These are phyloP conservation scores for Emergomyces africanus DNA, from an alignment of 2,329 filamentous ascomycete species.

Conservation along the genomic window DNA sequence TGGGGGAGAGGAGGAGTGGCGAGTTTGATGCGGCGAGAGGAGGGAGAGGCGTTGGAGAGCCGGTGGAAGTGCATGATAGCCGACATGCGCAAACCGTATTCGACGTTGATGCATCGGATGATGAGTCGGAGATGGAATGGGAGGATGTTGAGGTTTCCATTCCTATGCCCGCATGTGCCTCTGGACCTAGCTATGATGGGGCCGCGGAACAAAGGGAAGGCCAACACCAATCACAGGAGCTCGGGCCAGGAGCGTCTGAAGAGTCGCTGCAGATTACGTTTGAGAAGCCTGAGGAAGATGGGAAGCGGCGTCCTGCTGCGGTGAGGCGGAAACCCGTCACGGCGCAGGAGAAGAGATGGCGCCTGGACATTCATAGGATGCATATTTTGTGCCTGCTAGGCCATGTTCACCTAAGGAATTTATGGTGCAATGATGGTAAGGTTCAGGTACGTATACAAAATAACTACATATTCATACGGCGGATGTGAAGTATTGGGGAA, in stretches of 20 bases:
- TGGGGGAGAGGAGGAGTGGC: conserved; percentile 9
- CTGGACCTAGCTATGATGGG: not conserved
- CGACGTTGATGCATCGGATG: conserved; percentile 42
- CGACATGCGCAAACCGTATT: conserved; percentile 23
- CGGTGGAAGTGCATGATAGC: not conserved
- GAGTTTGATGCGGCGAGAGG: conserved; percentile 6
- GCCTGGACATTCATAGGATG: conserved; percentile 70
- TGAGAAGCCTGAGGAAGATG: conserved; percentile 18
- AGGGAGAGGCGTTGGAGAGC: conserved; percentile 3
- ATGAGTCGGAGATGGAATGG: conserved; percentile 39
- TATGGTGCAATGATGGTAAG: conserved; percentile 70
- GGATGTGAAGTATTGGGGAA: not conserved
- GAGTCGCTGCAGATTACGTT: conserved; percentile 26
- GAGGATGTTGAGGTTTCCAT: conserved; percentile 44
- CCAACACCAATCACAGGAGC: not conserved
- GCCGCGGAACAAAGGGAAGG: not conserved
- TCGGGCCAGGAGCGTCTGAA: conserved; percentile 9
- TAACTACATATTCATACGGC: not conserved
- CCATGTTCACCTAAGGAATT: conserved; percentile 65
- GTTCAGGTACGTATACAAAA: conserved; percentile 49
- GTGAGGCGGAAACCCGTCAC: conserved; percentile 41
- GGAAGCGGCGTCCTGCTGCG: conserved; percentile 14
- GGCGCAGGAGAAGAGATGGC: conserved; percentile 44
- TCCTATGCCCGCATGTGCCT: conserved; percentile 15
- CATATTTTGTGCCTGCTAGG: conserved; percentile 74